Percentiles rank a stretch among this genome's conserved stretches.
These are phyloP conservation scores for Rhodotorula diobovata DNA, from an alignment of 768 basidiomycete species.

Conservation along the genomic window DNA sequence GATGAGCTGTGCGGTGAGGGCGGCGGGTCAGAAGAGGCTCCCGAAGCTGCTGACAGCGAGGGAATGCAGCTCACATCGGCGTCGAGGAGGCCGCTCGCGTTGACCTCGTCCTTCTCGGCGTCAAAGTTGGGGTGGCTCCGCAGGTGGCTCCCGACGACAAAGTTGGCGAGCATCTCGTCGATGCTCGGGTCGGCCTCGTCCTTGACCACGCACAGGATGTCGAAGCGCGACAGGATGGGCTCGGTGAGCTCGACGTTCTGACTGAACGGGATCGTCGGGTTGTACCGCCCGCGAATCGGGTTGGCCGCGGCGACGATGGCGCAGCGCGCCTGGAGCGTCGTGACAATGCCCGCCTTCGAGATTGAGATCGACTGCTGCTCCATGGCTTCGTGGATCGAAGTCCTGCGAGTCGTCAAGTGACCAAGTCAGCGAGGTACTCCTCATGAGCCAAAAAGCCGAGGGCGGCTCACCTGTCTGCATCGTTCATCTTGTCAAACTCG, in stretches of 20 bases:
- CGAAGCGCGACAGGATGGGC: slow-evolving; percentile 95
- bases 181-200: slow-evolving; percentile 94
- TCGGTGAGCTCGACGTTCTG: slow-evolving; percentile 99
- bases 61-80: slow-evolving; percentile 35
- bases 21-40: too few relatives aligned
- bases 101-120: slow-evolving; percentile 76
- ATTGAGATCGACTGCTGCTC: slow-evolving; percentile 99
- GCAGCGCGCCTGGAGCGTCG: slow-evolving; percentile 94
- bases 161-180: slow-evolving; percentile 91
- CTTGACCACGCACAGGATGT: slow-evolving; percentile 96
- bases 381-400: slow-evolving; percentile 99
- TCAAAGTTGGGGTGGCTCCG: slow-evolving; percentile 87
- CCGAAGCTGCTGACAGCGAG: too few relatives aligned
- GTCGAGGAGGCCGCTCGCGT: slow-evolving; percentile 71
- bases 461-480: slow-evolving; percentile 63
- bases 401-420: slow-evolving; percentile 47
- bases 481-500: slow-evolving; percentile 99
- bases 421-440: background rate
- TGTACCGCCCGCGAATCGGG: slow-evolving; percentile 93
- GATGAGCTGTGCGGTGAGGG: slow-evolving; percentile 62
- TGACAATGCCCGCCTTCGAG: slow-evolving; percentile 97
- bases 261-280: slow-evolving; percentile 95
- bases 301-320: slow-evolving; percentile 98
- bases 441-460: background rate
- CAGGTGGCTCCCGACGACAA: slow-evolving; percentile 95